Conservation (phyloP, 1,284 basidiomycete species). For the Ganoderma lucidum region DNA sequence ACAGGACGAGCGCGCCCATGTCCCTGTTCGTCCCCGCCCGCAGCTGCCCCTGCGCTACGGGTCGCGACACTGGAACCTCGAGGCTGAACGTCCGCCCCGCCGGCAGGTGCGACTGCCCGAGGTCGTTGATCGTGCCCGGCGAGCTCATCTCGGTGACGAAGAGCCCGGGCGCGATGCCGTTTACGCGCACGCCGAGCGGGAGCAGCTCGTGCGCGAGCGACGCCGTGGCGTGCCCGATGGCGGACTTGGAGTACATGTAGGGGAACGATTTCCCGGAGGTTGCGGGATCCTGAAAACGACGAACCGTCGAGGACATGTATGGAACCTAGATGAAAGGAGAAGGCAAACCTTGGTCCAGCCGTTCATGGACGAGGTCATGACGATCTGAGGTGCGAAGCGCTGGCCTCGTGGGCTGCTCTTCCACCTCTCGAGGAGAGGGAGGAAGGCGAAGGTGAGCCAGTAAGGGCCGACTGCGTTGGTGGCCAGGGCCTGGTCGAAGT, state of each 20-base stretch:
- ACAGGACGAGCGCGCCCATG: conserved; percentile 54
- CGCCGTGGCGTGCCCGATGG: conserved; percentile 56
- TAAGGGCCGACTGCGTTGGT: conserved; percentile 58
- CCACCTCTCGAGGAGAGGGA: conserved; percentile 59
- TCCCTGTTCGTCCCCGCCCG: conserved; percentile 51
- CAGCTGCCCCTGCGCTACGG: conserved; percentile 21
- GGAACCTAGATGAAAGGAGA: neutral
- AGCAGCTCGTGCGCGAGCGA: conserved; percentile 59
- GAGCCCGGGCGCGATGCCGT: conserved; percentile 58
- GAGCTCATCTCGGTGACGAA: conserved; percentile 47
- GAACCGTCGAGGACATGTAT: neutral
- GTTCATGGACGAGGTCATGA: conserved; percentile 63
- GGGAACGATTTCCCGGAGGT: conserved; percentile 52
- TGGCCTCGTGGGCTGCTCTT: conserved; percentile 37
- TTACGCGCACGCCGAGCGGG: conserved; percentile 63
- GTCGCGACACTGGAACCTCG: conserved; percentile 45
- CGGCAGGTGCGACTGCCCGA: conserved; percentile 44
- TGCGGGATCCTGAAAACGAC: conserved; percentile 45
- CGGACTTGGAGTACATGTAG: conserved; percentile 59
- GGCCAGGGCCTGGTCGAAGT: conserved; percentile 48
- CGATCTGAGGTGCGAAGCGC: conserved; percentile 55
- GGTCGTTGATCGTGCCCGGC: conserved; percentile 41
- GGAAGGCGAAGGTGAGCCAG: conserved; percentile 60
- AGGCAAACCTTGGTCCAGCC: conserved; percentile 56
- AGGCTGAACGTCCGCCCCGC: conserved; percentile 38